Base-by-base conservation (phyloP, 495 filamentous ascomycete species). In the Xylaria scruposa region DNA sequence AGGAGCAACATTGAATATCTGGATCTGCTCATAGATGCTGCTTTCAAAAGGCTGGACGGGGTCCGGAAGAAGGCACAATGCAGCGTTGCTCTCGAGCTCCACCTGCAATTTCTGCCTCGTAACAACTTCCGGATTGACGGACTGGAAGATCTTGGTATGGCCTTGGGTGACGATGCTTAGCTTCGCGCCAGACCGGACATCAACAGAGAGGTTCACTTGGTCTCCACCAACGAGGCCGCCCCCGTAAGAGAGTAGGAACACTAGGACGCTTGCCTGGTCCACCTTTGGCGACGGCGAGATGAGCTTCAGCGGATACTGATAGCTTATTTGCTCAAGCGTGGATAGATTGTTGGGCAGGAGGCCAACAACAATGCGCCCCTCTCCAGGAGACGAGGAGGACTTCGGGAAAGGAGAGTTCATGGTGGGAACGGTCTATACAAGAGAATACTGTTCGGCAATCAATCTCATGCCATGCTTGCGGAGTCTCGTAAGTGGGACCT, bases 281-380 rank as follows among this genome's bases (percentile, higher is more conserved):
- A 81, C 77, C 0, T 83, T 79, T 9, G 83, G 81, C 38, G 85
- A 82, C 10, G 90, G 88, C 7, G 94, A 90, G 77, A 99, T 91
- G 44, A 99, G 91, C 79, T 99, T 99, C 44, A 99, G 88, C 12
- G 96, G 96, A 78, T 98, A 99, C 79, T 96, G 92, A 81, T 95
- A 98, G 46, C 89, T 90, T 70, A 97, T 87, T 29, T 86, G 88
- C 61, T 90, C 89, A 24, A 98, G 88, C 21, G 91, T 88, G 0
- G 93, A 91, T 49, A 87, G 88, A 7, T 87, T 83, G 17, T 93
- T 91, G 21, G 94, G 92, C 13, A 92, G 88, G 10, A 94, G 84
- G 10, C 88, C 87, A 38, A 94, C 89, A 53, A 92, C 84, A 76
- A 98, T 91, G 68, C 84, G 86, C 66, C 96, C 96, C 68, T 93